Conservation (phyloP, 257 asterid genomes). For the Nicotiana sylvestris region DNA sequence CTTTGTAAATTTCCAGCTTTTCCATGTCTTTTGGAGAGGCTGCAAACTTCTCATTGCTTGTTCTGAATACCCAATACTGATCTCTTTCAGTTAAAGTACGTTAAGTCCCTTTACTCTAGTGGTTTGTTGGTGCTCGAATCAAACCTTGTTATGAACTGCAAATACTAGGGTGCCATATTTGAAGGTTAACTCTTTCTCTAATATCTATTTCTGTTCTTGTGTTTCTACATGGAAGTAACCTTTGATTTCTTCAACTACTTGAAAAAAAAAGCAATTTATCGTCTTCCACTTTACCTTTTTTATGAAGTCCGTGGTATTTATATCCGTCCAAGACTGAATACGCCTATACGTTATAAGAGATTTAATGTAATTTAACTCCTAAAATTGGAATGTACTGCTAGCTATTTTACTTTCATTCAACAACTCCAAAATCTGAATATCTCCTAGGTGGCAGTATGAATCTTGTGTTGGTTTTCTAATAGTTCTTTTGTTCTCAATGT, state of each 20-base stretch:
- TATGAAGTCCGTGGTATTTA: not conserved
- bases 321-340: not conserved
- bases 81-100: not conserved
- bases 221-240: not conserved
- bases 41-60: not conserved
- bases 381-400: not conserved
- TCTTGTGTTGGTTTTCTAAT: not conserved
- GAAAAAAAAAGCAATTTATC: not conserved
- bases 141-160: not conserved
- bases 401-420: not conserved
- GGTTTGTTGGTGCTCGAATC: not conserved
- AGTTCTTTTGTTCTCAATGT: not conserved
- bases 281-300: slow-evolving; percentile 2
- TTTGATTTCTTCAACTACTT: not conserved
- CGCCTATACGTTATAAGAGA: not conserved
- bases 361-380: not conserved
- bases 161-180: not conserved
- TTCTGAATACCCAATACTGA: not conserved
- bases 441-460: not conserved
- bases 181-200: not conserved
- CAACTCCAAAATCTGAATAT: not conserved
- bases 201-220: not conserved
- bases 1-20: not conserved
- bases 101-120: not conserved
- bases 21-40: not conserved